A percentile compares a stretch with the other conserved stretches of the same genome.
Conservation (phyloP, 306 rosid species). For the Trifolium dubium region DNA sequence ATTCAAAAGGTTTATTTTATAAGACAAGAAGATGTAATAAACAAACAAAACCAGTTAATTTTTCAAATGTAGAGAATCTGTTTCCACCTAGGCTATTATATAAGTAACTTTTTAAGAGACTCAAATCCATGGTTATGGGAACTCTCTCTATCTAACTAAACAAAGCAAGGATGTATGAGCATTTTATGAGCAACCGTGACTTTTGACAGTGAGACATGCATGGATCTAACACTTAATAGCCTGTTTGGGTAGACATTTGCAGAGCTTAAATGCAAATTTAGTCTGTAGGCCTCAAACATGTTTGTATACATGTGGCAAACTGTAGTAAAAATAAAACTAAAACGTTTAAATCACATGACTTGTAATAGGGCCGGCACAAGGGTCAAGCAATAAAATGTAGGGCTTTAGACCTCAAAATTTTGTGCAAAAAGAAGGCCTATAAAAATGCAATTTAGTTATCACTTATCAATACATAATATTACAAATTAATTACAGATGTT, state of each 20-base stretch:
- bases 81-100: conserved; percentile 5
- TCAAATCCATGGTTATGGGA: conserved; percentile 22
- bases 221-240: conserved; percentile 19
- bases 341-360: background rate
- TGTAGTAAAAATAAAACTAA: background rate
- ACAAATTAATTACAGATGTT: no score
- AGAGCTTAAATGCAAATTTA: conserved; percentile 1
- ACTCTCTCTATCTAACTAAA: conserved; percentile 23
- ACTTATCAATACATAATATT: no score
- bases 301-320: background rate
- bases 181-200: background rate
- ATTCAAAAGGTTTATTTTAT: background rate
- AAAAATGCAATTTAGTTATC: no score
- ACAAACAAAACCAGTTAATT: background rate
- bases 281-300: background rate
- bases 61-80: background rate
- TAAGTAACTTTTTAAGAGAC: background rate
- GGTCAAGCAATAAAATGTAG: no score
- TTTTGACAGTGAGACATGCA: background rate
- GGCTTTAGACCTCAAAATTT: no score
- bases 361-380: background rate
- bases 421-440: no score
- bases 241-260: background rate
- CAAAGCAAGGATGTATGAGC: background rate
- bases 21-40: background rate